Conservation (phyloP, 495 filamentous ascomycete species). For the Penicillium cinerascens region DNA sequence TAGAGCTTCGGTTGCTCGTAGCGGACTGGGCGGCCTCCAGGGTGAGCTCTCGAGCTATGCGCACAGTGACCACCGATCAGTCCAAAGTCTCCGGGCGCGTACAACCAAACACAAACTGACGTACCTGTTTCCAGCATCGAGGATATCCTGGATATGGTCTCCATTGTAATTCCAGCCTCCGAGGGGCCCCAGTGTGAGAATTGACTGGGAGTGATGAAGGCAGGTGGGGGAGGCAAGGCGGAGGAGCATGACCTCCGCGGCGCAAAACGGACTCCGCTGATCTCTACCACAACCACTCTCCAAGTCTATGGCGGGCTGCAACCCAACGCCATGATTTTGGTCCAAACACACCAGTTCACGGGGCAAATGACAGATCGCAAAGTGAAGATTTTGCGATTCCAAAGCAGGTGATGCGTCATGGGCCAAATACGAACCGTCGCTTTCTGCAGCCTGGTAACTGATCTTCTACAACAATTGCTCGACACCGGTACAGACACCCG, state of each 20-base stretch:
- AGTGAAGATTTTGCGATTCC: background rate
- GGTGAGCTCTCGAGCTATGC: constrained; percentile 85
- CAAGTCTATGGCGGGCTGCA: background rate
- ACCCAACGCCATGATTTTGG: background rate
- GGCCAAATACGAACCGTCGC: constrained; percentile 21
- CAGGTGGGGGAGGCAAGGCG: constrained; percentile 20
- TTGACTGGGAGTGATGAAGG: constrained; percentile 16
- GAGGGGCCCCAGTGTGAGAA: constrained; percentile 18
- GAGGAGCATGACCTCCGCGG: constrained; percentile 29
- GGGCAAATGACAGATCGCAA: background rate
- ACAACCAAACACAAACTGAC: constrained; percentile 5
- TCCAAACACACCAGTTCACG: background rate
- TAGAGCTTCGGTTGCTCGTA: constrained; percentile 40
- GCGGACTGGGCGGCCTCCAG: constrained; percentile 91
- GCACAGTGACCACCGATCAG: constrained; percentile 25
- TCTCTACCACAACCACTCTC: background rate
- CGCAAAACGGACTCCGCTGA: constrained; percentile 1
- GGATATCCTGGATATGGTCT: constrained; percentile 94
- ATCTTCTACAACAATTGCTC: constrained; percentile 64
- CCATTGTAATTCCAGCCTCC: constrained; percentile 54
- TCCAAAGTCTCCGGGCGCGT: constrained; percentile 5
- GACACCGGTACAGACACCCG: constrained; percentile 53
- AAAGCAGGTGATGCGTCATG: constrained; percentile 15
- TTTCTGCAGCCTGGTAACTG: constrained; percentile 33
- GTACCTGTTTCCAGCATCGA: constrained; percentile 88